phyloP scores from a whole-genome alignment of 768 basidiomycete genomes.

The Phylloporus sp. region DNA sequence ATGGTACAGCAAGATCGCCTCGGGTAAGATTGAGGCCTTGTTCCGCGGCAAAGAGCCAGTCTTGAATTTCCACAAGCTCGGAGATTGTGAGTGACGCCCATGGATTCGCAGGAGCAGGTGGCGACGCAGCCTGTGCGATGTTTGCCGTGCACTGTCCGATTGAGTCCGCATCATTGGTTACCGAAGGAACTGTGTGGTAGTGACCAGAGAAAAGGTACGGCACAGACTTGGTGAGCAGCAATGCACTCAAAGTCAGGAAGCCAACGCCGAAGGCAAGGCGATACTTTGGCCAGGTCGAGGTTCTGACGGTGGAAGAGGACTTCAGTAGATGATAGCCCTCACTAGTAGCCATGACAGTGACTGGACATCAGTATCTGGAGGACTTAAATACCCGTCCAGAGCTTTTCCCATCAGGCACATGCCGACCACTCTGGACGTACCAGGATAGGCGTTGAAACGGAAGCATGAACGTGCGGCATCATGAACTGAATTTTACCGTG shows the following conservation, averaged over 20 bases:
- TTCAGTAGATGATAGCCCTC: conserved; percentile 19
- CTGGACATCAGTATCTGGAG: background rate
- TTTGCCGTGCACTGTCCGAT: conserved; percentile 35
- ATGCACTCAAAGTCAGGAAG: conserved; percentile 8
- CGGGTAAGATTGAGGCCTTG: conserved; percentile 48
- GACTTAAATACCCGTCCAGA: background rate
- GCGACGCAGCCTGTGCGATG: conserved; percentile 31
- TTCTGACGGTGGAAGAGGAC: background rate
- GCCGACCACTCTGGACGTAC: background rate
- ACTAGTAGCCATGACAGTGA: conserved; percentile 14
- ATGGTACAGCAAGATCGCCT: conserved; percentile 26
- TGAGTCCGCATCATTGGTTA: background rate
- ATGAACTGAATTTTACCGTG: background rate
- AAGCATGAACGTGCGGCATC: background rate
- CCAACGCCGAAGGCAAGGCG: conserved; percentile 11
- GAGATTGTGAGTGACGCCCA: conserved; percentile 48
- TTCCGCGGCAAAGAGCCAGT: conserved; percentile 44
- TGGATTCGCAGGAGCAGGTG: conserved; percentile 44
- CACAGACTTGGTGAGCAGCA: conserved; percentile 10
- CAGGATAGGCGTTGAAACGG: background rate
- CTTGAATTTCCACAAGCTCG: conserved; percentile 41
- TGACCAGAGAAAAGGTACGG: conserved; percentile 2
- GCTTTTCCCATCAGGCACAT: background rate
- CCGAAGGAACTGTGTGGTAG: background rate
- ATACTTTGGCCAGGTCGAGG: conserved; percentile 8